Evolutionary conservation across 1,284 basidiomycete species (phyloP).

Genomic region (Erythrobasidium hasegawianum): DNA sequence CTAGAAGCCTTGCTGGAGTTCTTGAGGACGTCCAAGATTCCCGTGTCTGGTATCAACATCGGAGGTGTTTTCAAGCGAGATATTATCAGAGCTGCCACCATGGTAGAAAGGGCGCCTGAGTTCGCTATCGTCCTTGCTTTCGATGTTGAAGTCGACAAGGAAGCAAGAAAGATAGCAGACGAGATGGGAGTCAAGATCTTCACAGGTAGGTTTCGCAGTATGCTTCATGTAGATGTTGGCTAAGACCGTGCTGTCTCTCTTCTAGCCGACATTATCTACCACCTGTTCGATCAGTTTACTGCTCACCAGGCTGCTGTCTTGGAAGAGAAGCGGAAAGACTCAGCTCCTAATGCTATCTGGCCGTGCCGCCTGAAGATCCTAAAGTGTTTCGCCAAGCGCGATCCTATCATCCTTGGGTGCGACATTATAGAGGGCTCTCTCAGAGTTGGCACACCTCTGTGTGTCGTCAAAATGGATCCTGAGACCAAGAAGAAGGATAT

Average conservation of each 20-base stretch:
- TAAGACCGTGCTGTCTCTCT: slow-evolving; percentile 25
- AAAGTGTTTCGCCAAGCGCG: slow-evolving; percentile 89
- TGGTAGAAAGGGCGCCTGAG: slow-evolving; percentile 96
- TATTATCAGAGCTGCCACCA: slow-evolving; percentile 85
- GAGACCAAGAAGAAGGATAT: slow-evolving; percentile 84
- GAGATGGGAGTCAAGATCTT: slow-evolving; percentile 92
- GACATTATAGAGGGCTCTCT: slow-evolving; percentile 88
- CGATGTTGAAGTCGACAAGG: slow-evolving; percentile 86
- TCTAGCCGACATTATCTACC: slow-evolving; percentile 99
- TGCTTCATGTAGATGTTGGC: slow-evolving; percentile 23
- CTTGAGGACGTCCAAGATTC: slow-evolving; percentile 91
- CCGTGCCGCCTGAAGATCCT: slow-evolving; percentile 91
- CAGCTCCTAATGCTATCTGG: slow-evolving; percentile 94
- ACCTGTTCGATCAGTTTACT: slow-evolving; percentile 95
- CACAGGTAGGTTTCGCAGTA: slow-evolving; percentile 60
- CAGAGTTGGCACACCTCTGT: slow-evolving; percentile 91
- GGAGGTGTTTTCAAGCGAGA: slow-evolving; percentile 97
- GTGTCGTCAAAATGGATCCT: slow-evolving; percentile 86
- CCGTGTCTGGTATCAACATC: slow-evolving; percentile 88
- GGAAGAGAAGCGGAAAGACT: slow-evolving; percentile 88
- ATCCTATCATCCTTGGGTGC: slow-evolving; percentile 95
- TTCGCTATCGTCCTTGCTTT: slow-evolving; percentile 94
- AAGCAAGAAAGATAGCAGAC: slow-evolving; percentile 84
- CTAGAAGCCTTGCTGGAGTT: slow-evolving; percentile 96
- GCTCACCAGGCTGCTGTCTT: slow-evolving; percentile 90